Evolutionary conservation across 2,329 filamentous ascomycete species (phyloP), one percentile per base, ranked within the genome.

Genomic region (Sarocladiaceae sp.): DNA sequence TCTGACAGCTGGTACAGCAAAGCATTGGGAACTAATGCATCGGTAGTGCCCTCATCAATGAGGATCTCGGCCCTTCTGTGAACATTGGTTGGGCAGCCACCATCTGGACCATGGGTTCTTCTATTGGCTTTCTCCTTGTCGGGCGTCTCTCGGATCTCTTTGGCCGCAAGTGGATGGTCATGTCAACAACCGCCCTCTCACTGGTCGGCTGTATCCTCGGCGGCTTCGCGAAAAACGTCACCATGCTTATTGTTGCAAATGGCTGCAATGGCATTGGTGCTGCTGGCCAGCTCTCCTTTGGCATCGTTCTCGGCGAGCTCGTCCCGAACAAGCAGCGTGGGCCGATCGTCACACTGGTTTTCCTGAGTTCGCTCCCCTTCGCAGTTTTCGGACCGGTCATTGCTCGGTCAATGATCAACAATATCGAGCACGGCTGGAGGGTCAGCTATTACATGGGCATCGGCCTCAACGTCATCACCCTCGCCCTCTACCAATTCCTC

Each of bases 381-480:
- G 64, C 66, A 45, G 60, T 65, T 21, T 67, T 69, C 45, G 72
- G 70, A 0, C 68, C 69, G 15, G 56, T 72, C 33, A 69, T 75
- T 44, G 70, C 70, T 3, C 59, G 66, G n/a, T 55, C 59, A 3
- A 61, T 74, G 29, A 65, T 70, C 45, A 46, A 60, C 19, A 60
- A 69, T 40, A 73, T 70, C 1, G 54, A 50, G 3, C 53, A 61
- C 3, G 56, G 59, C 15, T 76, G 72, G 72, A 61, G 73, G 32
- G 73, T 70, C 68, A 65, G 58, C 45, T 77, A 70, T 53, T 74
- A 70, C 50, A 51, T 76, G 3, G 66, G 65, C 45, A 67, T 69
- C 50, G 68, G 72, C 43, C 58, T 69, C 45, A 63, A 59, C 27
- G 60, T 58, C n/a, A 46, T 69, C 18, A 58, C 65, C 10, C 51